Conservation (phyloP, 208 protist species). For the Crithidia mellificae region DNA sequence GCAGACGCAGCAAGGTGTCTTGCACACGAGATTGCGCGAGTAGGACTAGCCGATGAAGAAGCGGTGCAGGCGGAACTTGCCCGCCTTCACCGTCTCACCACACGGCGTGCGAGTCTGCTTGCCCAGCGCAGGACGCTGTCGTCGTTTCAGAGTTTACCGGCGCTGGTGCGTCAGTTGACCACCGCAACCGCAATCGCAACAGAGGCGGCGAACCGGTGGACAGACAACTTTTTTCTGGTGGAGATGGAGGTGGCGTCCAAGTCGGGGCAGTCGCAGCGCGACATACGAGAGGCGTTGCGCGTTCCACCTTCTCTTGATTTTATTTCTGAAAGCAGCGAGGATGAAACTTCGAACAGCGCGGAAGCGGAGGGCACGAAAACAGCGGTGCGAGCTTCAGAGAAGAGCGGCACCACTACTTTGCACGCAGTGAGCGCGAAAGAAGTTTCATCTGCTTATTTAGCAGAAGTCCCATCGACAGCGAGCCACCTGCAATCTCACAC, state of each 20-base stretch:
- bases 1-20: neutral
- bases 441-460: too few relatives aligned
- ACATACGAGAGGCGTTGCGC: constrained; percentile 49
- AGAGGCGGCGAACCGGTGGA: constrained; percentile 80
- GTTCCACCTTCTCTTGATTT: constrained; percentile 57
- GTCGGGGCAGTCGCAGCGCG: constrained; percentile 34
- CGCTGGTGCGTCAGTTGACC: constrained; percentile 33
- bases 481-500: too few relatives aligned
- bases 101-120: constrained; percentile 16
- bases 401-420: too few relatives aligned
- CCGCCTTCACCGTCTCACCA: neutral
- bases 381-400: too few relatives aligned
- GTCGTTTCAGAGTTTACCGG: constrained; percentile 12
- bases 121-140: constrained; percentile 13
- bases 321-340: constrained; percentile 30
- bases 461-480: too few relatives aligned
- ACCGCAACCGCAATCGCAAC: constrained; percentile 32
- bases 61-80: constrained; percentile 2
- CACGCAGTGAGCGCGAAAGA: too few relatives aligned
- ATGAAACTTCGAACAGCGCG: too few relatives aligned
- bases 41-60: constrained; percentile 4
- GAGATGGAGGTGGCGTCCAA: constrained; percentile 51
- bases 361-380: too few relatives aligned
- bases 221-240: constrained; percentile 76
- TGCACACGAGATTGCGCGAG: neutral